phyloP scores from a whole-genome alignment of 2,329 filamentous ascomycete genomes.

The Tolypocladium capitatum region DNA sequence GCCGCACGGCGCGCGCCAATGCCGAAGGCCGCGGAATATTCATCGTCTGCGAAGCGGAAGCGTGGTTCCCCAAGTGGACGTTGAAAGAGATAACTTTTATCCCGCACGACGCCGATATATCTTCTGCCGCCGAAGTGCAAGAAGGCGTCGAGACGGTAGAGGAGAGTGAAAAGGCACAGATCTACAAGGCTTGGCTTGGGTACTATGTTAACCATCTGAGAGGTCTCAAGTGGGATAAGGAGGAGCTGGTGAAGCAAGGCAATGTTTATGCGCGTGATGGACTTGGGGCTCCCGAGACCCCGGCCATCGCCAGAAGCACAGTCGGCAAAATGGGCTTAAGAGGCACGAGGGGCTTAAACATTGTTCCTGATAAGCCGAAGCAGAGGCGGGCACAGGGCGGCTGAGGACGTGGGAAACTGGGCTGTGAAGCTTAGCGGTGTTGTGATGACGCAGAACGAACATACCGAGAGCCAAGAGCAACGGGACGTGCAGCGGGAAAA shows the following conservation, averaged over 20 bases:
- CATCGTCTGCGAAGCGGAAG: conserved; percentile 39
- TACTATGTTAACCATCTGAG: conserved; percentile 40
- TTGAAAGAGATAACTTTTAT: conserved; percentile 42
- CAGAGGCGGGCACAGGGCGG: neutral
- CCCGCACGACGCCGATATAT: conserved; percentile 30
- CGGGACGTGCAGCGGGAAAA: neutral
- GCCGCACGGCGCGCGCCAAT: conserved; percentile 52
- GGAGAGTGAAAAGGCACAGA: conserved; percentile 28
- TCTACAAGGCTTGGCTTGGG: conserved; percentile 45
- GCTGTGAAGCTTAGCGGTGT: neutral
- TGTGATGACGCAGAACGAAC: neutral
- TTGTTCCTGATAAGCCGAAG: conserved; percentile 29
- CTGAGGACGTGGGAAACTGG: neutral
- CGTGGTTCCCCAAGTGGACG: conserved; percentile 33
- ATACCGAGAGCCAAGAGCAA: neutral
- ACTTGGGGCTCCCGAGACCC: conserved; percentile 32
- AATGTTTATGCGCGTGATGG: conserved; percentile 36
- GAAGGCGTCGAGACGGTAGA: conserved; percentile 28
- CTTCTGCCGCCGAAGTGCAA: conserved; percentile 22
- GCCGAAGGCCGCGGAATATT: conserved; percentile 51
- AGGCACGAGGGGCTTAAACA: conserved; percentile 33
- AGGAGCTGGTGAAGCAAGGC: conserved; percentile 33
- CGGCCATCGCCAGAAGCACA: conserved; percentile 30
- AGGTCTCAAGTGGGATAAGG: conserved; percentile 26
- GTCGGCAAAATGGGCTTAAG: conserved; percentile 46